Evolutionary conservation across 495 filamentous ascomycete genomes (phyloP).

Genomic region (Lindgomyces ingoldianus): DNA sequence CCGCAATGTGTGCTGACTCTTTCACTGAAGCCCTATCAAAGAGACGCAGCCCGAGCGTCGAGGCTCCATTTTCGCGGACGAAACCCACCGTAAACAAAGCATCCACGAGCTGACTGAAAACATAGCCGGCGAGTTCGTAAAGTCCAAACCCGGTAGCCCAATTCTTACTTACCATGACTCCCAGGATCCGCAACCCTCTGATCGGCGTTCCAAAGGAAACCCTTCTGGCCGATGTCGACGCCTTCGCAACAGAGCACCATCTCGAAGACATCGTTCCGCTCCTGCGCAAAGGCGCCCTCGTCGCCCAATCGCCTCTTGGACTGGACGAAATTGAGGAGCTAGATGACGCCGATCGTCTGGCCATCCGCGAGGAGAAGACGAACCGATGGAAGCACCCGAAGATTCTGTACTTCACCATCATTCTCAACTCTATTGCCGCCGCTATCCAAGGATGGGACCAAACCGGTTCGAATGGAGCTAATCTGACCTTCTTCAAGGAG

Average conservation of each 20-base stretch:
- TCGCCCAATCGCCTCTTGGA: conserved; percentile 60
- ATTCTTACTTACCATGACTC: conserved; percentile 3
- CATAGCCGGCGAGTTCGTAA: conserved; percentile 19
- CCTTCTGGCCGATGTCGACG: conserved; percentile 58
- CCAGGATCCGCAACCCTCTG: conserved; percentile 64
- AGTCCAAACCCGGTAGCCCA: too few relatives aligned
- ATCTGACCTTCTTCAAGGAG: conserved; percentile 60
- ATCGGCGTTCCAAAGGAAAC: conserved; percentile 54
- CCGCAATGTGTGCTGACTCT: neutral
- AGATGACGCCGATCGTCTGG: conserved; percentile 54
- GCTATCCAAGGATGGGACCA: conserved; percentile 71
- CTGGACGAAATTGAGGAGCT: conserved; percentile 60
- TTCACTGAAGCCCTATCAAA: neutral
- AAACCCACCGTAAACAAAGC: conserved; percentile 1
- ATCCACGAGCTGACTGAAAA: conserved; percentile 22
- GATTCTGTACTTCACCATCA: conserved; percentile 68
- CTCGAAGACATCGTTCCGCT: conserved; percentile 52
- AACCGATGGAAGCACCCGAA: conserved; percentile 67
- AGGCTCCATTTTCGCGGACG: conserved; percentile 15
- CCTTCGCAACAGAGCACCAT: conserved; percentile 52
- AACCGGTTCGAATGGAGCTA: conserved; percentile 70
- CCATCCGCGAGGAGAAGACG: conserved; percentile 58
- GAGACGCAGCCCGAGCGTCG: conserved; percentile 10
- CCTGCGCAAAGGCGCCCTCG: conserved; percentile 53
- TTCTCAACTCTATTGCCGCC: conserved; percentile 69